Conservation (phyloP, 2,329 filamentous ascomycete species). For the Massarina eburnea region DNA sequence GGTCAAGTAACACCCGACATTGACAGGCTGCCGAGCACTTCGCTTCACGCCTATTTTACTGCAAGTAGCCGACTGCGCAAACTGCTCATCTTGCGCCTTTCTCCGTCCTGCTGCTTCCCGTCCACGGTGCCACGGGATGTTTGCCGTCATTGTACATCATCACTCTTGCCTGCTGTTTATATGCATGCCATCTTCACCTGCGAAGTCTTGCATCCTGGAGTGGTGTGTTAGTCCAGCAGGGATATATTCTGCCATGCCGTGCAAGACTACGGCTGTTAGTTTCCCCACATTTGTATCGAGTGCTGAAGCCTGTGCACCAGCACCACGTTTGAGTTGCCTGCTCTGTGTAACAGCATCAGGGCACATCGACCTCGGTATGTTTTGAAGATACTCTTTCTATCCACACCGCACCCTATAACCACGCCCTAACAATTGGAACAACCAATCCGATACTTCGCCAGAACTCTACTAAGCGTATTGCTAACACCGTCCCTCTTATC, state of each 20-base stretch:
- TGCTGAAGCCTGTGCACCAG: no score
- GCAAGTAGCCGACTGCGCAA: not conserved
- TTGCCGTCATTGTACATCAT: no score
- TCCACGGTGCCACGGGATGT: not conserved
- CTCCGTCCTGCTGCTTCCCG: not conserved
- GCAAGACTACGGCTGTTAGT: not conserved
- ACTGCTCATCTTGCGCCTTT: not conserved
- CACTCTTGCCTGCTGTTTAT: no score
- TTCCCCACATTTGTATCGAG: not conserved
- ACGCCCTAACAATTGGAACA: no score
- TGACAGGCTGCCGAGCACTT: not conserved
- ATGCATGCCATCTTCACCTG: not conserved
- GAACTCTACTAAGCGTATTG: not conserved
- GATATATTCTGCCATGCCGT: not conserved
- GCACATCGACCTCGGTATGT: no score
- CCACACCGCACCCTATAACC: no score
- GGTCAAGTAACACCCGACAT: not conserved
- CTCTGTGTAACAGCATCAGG: no score
- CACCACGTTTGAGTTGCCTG: no score
- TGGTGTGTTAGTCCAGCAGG: no score
- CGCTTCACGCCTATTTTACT: not conserved
- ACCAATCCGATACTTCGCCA: no score
- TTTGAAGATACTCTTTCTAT: no score
- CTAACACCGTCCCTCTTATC: not conserved
- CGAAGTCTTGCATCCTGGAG: not conserved